These are phyloP conservation scores for Colletotrichum phormii DNA, from an alignment of 2,329 filamentous ascomycete genomes.

Conservation along the genomic window DNA sequence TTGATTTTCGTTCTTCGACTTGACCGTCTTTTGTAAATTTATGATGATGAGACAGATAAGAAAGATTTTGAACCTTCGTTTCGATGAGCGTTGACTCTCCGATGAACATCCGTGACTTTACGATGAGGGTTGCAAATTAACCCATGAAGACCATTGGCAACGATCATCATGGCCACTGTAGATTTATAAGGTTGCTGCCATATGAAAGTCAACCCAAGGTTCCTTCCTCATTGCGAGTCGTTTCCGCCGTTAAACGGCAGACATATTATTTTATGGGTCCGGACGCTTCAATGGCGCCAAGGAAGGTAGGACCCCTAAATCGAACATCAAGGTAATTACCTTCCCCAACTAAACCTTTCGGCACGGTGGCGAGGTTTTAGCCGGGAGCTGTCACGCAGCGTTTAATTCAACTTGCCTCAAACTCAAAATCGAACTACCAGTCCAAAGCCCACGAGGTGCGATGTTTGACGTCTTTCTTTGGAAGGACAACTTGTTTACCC, in stretches of 20 bases:
- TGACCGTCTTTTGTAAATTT: too few species aligned
- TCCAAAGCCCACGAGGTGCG: background rate
- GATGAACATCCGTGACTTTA: too few species aligned
- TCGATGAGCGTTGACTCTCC: too few species aligned
- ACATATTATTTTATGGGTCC: background rate
- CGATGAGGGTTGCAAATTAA: too few species aligned
- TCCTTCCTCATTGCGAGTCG: background rate
- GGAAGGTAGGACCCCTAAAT: background rate
- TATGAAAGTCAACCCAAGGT: background rate
- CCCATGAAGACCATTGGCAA: too few species aligned
- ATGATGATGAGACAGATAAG: too few species aligned
- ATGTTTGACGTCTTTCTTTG: background rate
- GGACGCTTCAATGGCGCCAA: background rate
- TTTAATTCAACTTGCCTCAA: background rate
- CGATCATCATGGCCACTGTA: too few species aligned
- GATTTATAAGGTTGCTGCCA: background rate
- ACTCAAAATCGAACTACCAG: background rate
- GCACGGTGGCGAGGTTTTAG: slow-evolving; percentile 3
- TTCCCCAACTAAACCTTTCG: background rate
- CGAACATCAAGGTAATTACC: background rate
- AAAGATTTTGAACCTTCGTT: too few species aligned
- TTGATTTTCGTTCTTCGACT: too few species aligned
- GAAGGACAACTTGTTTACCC: background rate
- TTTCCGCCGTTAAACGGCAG: background rate
- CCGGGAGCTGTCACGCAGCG: background rate